A percentile compares a stretch with the other conserved stretches of the same genome.
Conservation (phyloP, 164 flowering plant species). For the Annona squamosa region DNA sequence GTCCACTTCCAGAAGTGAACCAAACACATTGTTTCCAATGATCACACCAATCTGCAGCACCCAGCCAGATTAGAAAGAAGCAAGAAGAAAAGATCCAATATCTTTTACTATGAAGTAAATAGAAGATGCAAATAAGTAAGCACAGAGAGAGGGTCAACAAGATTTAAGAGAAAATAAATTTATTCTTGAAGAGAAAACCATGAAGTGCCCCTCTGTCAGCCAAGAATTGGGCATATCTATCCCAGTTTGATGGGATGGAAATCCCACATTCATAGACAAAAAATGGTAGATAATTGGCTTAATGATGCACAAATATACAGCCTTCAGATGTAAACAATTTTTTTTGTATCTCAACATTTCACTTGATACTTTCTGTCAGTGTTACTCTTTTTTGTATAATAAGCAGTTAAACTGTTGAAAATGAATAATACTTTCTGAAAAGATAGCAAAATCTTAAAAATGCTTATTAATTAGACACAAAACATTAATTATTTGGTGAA, state of each 20-base stretch:
- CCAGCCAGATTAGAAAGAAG: slow-evolving; percentile 16
- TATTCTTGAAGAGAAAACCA: background rate
- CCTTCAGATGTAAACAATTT: background rate
- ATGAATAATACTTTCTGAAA: too few relatives aligned
- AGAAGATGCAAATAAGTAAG: background rate
- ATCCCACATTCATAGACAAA: background rate
- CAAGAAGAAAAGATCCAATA: slow-evolving; percentile 14
- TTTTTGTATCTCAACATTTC: too few relatives aligned
- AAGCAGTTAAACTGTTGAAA: background rate
- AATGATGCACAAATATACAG: background rate
- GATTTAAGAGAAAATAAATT: background rate
- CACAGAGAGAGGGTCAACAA: background rate
- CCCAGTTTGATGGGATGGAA: background rate
- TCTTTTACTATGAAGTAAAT: background rate
- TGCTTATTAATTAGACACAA: background rate
- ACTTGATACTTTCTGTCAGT: background rate
- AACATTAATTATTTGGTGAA: background rate
- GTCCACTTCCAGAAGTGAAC: slow-evolving; percentile 60
- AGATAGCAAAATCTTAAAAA: background rate
- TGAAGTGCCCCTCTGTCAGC: background rate
- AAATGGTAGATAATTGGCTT: background rate
- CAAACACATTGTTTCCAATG: slow-evolving; percentile 98
- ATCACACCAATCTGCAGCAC: slow-evolving; percentile 74
- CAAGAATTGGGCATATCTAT: background rate
- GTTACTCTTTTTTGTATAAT: background rate